phyloP scores from a whole-genome alignment of 139 green algal genomes.

The Picocystis salinarum region DNA sequence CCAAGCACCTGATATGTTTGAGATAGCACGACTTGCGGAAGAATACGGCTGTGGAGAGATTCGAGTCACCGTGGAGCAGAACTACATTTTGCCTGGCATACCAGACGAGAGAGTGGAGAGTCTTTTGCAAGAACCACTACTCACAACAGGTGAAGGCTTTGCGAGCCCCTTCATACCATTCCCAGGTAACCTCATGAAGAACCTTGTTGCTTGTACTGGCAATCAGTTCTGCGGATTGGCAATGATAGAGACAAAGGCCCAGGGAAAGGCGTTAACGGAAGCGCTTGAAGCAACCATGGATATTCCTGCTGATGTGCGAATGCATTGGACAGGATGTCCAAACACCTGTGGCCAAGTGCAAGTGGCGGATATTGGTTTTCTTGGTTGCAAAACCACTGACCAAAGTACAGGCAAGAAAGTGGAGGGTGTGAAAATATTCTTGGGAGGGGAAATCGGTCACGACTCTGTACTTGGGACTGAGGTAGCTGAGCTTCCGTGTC shows the following conservation, averaged over 20 bases:
- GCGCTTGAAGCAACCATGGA: conserved; percentile 70
- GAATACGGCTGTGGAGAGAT: conserved; percentile 61
- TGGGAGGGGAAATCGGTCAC: conserved; percentile 56
- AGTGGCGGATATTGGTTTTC: conserved; percentile 19
- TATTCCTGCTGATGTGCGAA: conserved; percentile 53
- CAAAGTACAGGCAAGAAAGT: conserved; percentile 47
- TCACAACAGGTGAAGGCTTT: conserved; percentile 19
- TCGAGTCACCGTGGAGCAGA: conserved; percentile 87
- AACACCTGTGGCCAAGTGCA: conserved; percentile 82
- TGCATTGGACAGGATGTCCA: conserved; percentile 96
- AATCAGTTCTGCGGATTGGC: conserved; percentile 89
- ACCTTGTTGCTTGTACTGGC: conserved; percentile 76
- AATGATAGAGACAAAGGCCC: conserved; percentile 87
- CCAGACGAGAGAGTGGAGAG: conserved; percentile 54
- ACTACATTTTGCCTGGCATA: conserved; percentile 80
- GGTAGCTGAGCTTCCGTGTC: conserved; percentile 1
- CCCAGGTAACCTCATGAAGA: conserved; percentile 22
- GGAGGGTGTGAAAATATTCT: conserved; percentile 76
- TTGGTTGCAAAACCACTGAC: conserved; percentile 27
- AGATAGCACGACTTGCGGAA: conserved; percentile 54
- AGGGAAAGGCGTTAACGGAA: conserved; percentile 44
- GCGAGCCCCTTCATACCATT: conserved; percentile 8
- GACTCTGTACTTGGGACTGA: conserved; percentile 5
- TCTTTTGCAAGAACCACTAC: conserved; percentile 71
- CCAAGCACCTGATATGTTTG: conserved; percentile 45